A percentile compares a stretch with the other conserved stretches of the same genome.
Conservation (phyloP, 345 rosid species). For the Eucalyptus regnans region DNA sequence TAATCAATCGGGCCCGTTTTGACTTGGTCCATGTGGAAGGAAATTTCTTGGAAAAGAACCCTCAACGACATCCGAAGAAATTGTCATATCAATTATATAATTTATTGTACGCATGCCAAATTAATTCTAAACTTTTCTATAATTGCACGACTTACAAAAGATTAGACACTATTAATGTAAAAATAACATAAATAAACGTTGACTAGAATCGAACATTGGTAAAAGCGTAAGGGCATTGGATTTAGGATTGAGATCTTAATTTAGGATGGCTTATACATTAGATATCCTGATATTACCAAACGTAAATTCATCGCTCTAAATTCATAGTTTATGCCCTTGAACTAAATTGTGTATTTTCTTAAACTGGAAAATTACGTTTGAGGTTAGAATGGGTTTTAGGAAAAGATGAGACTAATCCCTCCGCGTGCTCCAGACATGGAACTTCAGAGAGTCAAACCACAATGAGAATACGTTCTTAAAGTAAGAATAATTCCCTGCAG, state of each 20-base stretch:
- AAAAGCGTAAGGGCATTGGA: not conserved
- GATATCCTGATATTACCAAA: not conserved
- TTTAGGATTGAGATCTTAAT: not conserved
- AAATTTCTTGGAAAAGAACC: not conserved
- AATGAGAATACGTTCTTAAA: not conserved
- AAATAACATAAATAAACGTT: not conserved
- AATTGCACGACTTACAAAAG: not conserved
- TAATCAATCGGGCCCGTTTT: not conserved
- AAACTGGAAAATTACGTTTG: not conserved
- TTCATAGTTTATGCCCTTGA: not conserved
- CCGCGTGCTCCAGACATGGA: not conserved
- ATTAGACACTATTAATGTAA: not conserved
- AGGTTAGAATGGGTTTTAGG: not conserved
- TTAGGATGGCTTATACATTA: too few species aligned
- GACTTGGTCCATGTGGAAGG: not conserved
- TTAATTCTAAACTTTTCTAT: not conserved
- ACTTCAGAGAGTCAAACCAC: not conserved
- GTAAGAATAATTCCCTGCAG: not conserved
- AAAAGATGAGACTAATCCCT: not conserved
- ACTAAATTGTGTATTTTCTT: not conserved
- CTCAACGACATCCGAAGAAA: not conserved
- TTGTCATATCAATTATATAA: not conserved
- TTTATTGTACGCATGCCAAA: fast-evolving
- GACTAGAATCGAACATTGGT: not conserved
- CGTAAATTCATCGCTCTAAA: not conserved